A percentile compares a stretch with the other conserved stretches of the same genome.
phyloP scores from a whole-genome alignment of 345 rosid genomes.

The Populus nigra region DNA sequence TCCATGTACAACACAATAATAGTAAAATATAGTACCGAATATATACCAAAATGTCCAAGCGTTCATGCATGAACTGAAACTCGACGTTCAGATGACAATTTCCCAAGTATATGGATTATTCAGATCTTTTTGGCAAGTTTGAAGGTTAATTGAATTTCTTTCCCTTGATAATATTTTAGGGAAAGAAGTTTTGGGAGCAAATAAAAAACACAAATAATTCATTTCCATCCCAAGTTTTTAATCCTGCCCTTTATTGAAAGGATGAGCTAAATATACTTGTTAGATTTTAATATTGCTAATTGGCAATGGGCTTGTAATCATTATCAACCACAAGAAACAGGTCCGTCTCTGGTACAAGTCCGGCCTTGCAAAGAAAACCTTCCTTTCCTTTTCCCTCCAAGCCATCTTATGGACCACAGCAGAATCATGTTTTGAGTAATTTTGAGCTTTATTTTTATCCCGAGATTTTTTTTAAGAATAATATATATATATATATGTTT shows the following conservation, averaged over 20 bases:
- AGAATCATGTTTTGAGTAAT: background rate
- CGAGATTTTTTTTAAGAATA: no score
- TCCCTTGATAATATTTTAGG: background rate
- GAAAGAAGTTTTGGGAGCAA: background rate
- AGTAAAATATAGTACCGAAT: background rate
- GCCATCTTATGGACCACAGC: background rate
- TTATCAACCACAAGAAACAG: background rate
- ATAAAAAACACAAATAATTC: background rate
- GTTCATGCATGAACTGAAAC: background rate
- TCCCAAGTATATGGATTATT: background rate
- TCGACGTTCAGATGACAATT: background rate
- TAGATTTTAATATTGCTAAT: no score
- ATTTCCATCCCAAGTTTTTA: background rate
- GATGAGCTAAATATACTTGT: background rate
- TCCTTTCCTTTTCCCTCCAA: background rate
- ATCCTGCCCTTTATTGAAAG: background rate
- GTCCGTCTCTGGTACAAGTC: background rate
- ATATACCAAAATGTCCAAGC: background rate
- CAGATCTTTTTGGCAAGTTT: background rate
- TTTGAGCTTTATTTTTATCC: background rate
- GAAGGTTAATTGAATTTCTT: background rate
- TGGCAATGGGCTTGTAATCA: background rate
- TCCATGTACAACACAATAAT: background rate
- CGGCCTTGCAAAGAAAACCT: background rate
- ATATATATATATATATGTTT: background rate